Percentiles rank a stretch among this genome's conserved stretches.
Evolutionary conservation across 108 stramenopile genomes (phyloP).

Genomic region (Discostella pseudostelligera): DNA sequence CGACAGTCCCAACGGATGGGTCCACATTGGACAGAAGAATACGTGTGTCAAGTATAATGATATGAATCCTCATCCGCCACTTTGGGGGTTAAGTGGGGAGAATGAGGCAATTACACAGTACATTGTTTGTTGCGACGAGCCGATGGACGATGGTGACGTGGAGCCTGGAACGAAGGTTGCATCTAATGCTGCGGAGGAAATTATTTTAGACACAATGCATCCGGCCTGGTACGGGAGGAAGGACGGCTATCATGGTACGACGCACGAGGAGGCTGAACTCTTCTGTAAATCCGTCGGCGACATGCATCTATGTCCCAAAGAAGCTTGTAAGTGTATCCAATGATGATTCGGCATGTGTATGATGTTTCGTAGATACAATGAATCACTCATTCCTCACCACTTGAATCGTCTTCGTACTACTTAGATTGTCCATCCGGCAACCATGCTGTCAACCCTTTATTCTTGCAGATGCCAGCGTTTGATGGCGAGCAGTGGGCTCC

Average conservation of each 20-base stretch:
- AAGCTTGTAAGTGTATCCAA: constrained; percentile 19
- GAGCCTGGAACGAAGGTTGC: not conserved
- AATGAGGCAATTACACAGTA: constrained; percentile 10
- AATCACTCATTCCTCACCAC: not conserved
- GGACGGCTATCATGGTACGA: constrained; percentile 26
- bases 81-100: constrained; percentile 27
- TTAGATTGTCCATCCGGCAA: constrained; percentile 25
- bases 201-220: constrained; percentile 11
- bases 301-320: constrained; percentile 31
- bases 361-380: not conserved
- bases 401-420: not conserved
- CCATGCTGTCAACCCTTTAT: constrained; percentile 2
- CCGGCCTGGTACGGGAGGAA: constrained; percentile 37
- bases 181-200: constrained; percentile 8
- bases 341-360: too few relatives aligned
- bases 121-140: constrained; percentile 29
- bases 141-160: constrained; percentile 1
- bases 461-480: constrained; percentile 16
- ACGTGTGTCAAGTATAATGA: constrained; percentile 26
- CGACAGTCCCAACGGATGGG: constrained; percentile 36
- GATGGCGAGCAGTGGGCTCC: constrained; percentile 38
- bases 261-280: constrained; percentile 19
- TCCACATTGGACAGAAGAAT: constrained; percentile 20
- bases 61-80: constrained; percentile 21
- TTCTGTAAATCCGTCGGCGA: constrained; percentile 27